These are phyloP conservation scores for Epichloe coenophiala DNA, from an alignment of 2,329 filamentous ascomycete species.

Conservation along the genomic window DNA sequence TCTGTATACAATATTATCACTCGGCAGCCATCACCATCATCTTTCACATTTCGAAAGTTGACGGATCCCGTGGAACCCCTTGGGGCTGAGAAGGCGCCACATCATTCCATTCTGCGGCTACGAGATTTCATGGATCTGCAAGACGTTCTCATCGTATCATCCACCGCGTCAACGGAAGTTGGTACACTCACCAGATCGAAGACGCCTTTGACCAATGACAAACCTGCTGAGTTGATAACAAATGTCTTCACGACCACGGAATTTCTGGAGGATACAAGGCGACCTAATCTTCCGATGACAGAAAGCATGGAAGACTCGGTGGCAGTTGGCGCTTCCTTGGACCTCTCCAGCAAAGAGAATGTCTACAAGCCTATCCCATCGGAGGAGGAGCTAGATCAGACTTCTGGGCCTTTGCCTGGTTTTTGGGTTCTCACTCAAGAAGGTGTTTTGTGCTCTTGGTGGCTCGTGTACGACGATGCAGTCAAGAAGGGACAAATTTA, in stretches of 20 bases:
- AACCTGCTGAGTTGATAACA: conserved; percentile 43
- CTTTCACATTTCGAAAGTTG: conserved; percentile 61
- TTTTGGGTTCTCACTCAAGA: conserved; percentile 81
- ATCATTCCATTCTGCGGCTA: conserved; percentile 66
- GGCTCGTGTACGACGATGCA: conserved; percentile 81
- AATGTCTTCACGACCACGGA: conserved; percentile 63
- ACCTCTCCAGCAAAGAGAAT: conserved; percentile 71
- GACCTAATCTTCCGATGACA: conserved; percentile 62
- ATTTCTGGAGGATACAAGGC: conserved; percentile 58
- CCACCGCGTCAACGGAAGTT: conserved; percentile 67
- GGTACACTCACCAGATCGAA: conserved; percentile 66
- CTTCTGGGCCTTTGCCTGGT: conserved; percentile 67
- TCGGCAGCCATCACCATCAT: conserved; percentile 40
- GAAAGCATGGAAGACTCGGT: conserved; percentile 51
- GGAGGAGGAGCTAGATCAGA: conserved; percentile 66
- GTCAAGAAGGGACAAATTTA: conserved; percentile 63
- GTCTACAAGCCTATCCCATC: conserved; percentile 64
- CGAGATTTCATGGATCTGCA: conserved; percentile 68
- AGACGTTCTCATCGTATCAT: conserved; percentile 71
- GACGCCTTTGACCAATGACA: conserved; percentile 47
- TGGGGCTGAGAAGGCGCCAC: conserved; percentile 50
- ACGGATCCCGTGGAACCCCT: conserved; percentile 63
- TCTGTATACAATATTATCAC: conserved; percentile 73
- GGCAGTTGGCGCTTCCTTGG: conserved; percentile 66
- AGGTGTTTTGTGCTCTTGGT: conserved; percentile 75